phyloP scores from a whole-genome alignment of 805 yeast genomes.

The Komagataella phaffii region DNA sequence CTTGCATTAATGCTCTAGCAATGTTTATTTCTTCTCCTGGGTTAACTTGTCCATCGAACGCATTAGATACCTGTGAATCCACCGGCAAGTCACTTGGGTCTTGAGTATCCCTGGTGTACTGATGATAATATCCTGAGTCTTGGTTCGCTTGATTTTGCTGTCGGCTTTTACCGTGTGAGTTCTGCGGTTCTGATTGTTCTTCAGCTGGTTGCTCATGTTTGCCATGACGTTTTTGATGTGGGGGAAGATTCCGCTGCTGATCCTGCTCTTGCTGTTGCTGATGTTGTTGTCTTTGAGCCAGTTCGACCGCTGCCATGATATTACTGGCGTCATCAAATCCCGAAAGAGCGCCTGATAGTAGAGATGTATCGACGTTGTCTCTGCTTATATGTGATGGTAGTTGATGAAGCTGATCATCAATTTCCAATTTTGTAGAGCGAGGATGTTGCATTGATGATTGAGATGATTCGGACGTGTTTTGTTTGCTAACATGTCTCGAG shows the following conservation, averaged over 20 bases:
- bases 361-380: slow-evolving; percentile 14
- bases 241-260: slow-evolving; percentile 6
- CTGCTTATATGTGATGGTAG: slow-evolving; percentile 7
- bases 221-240: slow-evolving; percentile 8
- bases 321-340: slow-evolving; percentile 22
- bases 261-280: slow-evolving; percentile 5
- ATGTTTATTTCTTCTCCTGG: slow-evolving; percentile 48
- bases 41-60: slow-evolving; percentile 3
- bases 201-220: slow-evolving; percentile 9
- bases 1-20: slow-evolving; percentile 53
- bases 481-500: background rate
- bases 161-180: background rate
- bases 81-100: slow-evolving; percentile 29
- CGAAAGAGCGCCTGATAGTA: slow-evolving; percentile 25
- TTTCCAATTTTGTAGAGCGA: background rate
- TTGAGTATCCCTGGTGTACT: slow-evolving; percentile 2
- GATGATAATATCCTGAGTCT: slow-evolving; percentile 1
- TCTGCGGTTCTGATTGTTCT: slow-evolving; percentile 5
- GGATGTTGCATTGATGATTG: background rate
- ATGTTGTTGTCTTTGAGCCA: slow-evolving; percentile 26
- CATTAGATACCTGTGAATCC: slow-evolving; percentile 37
- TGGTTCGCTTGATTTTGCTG: slow-evolving; percentile 2
- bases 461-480: background rate
- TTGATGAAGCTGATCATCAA: slow-evolving; percentile 3
- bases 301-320: slow-evolving; percentile 47